Evolutionary conservation across 148 eudicot species (phyloP), one percentile per base, ranked within the genome.

Genomic region (Dysphania ambrosioides): DNA sequence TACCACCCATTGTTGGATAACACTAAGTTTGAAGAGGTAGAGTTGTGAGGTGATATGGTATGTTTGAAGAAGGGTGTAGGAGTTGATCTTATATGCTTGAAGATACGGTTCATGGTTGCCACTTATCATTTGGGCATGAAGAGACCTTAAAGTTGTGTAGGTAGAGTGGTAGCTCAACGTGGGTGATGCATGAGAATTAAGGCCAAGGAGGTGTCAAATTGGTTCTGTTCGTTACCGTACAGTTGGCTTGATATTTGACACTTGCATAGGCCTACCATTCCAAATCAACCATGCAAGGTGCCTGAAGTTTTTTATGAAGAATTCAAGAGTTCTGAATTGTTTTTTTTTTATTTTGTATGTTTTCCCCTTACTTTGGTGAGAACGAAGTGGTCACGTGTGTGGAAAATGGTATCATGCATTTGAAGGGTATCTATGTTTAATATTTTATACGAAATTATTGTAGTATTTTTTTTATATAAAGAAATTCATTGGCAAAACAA

Each of bases 91-190:
- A 30, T 40, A 53, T 58, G 70, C 60, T 44, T 58, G 68, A 47
- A 64, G 55, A 40, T 40, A 71, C 75, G 82, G 66, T 59, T 42
- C 72, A 44, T 51, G 59, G 58, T 75, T 80, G 82, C 82, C 82
- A 80, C 82, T 71, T 80, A 38, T 35, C 16, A 47, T 4, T 44
- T 56, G 3, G 49, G 67, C 60, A 47, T 71, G 75, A 67, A 75
- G 34, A 40, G 47, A 66, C 8, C n/a, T 36, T 66, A 51, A 38
- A 66, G 49, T 66, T 59, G 47, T 27, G 72, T 56, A 18, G 16
- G 57, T 38, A n/a, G 1, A 51, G 51, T 66, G 70, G 51, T 66
- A 23, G 66, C 36, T 57, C 32, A 63, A 75, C 78, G 78, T 74
- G 78, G 71, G 71, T 30, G 38, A 3, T 73, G 70, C 41, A 44